Evolutionary conservation across 225 moss, liverwort and hornwort genomes (phyloP), one percentile per base, ranked within the genome.

Genomic region (Physcomitrium patens): DNA sequence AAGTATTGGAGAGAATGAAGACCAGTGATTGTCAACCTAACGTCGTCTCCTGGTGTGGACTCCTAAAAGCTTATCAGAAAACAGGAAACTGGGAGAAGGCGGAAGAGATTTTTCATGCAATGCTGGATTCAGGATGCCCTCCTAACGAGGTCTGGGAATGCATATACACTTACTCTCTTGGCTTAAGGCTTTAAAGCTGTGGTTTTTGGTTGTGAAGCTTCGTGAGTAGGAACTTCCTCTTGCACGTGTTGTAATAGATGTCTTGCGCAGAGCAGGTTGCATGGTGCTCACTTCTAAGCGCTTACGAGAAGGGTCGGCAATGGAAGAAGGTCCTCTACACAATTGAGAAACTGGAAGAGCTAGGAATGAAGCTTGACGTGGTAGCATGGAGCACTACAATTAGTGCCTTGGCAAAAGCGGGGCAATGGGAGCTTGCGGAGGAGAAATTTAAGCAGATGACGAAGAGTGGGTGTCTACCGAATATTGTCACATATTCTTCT

Each of bases 341-440:
- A 20, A 72, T 88, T 48, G 79, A 77, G 12, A 88, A 82, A 70
- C 69, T 88, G 80, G 55, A 85, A 59, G 79, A 79, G 69, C 80
- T 82, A 23, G 87, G 87, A 18, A 75, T 85, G 74, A 72, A 80
- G 66, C 82, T 85, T 65, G 87, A 88, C 59, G 87, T 88, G 41
- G 85, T 88, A 44, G 87, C 87, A 60, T 88, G 87, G 87, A 88
- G 87, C 75, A 88, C 87, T 12, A 73, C 87, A 48, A 88, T 88
- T 48, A 88, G 85, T 73, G 87, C 87, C 19, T 53, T 88, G 59
- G 87, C 85, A 4, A 88, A 85, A 70, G 81, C 85, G 13, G 87
- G 87, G 46, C 82, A 85, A 59, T 88, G 87, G 87, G 66, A 85
- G 78, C 87, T 88, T 55, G 87, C 87, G n/a, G 87, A 88, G 80